These are phyloP conservation scores for Quercus tomentella DNA, from an alignment of 331 rosid species.

Conservation along the genomic window DNA sequence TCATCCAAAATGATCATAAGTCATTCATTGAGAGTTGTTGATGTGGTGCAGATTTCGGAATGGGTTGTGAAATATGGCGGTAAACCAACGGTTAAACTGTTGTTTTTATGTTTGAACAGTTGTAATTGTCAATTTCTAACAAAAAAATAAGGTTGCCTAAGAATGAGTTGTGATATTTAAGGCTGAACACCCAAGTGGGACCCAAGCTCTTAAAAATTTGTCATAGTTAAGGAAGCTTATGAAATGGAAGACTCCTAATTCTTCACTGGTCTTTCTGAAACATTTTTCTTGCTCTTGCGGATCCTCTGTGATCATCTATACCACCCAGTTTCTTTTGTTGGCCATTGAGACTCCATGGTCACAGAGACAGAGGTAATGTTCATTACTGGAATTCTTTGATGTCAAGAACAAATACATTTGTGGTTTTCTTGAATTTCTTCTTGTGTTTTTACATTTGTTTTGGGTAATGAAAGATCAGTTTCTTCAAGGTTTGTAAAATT, in stretches of 20 bases:
- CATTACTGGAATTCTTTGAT: not conserved
- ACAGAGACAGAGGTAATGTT: constrained; percentile 54
- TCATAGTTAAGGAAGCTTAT: constrained; percentile 36
- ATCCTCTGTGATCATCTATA: constrained; percentile 32
- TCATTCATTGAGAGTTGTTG: not conserved
- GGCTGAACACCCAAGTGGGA: constrained; percentile 48
- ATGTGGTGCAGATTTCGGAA: not conserved
- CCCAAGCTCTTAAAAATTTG: constrained; percentile 39
- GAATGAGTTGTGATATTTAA: constrained; percentile 3
- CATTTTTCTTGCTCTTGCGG: constrained; percentile 6
- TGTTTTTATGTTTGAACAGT: not conserved
- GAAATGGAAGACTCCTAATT: constrained; percentile 27
- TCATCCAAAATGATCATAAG: not conserved
- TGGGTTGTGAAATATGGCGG: constrained; percentile 6
- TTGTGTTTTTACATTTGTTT: not conserved
- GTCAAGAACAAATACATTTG: not conserved
- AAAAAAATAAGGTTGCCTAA: not conserved
- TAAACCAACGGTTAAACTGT: constrained; percentile 13
- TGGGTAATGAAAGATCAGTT: constrained; percentile 10
- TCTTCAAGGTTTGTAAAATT: constrained; percentile 1
- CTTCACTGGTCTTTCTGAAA: constrained; percentile 23
- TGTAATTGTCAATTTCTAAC: constrained; percentile 8
- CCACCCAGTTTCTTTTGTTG: constrained; percentile 17
- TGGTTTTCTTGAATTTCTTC: not conserved
- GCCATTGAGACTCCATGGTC: constrained; percentile 37